Evolutionary conservation across 2,329 filamentous ascomycete species (phyloP).

Genomic region (Phoma sp.): DNA sequence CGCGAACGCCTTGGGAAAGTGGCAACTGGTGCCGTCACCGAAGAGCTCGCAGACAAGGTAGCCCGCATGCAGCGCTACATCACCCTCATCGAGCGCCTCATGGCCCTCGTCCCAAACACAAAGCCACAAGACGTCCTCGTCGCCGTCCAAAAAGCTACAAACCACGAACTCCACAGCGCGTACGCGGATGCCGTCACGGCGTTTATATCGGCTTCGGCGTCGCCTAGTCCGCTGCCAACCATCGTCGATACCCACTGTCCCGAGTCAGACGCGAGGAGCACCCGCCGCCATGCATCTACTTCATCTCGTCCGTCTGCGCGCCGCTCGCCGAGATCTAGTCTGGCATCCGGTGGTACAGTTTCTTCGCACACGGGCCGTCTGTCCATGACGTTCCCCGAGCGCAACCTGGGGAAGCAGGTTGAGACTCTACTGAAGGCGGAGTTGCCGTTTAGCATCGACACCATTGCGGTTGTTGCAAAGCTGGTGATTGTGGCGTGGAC

Average conservation of each 20-base stretch:
- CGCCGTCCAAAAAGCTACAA: slow-evolving; percentile 32
- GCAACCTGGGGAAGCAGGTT: slow-evolving; percentile 32
- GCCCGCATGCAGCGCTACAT: slow-evolving; percentile 40
- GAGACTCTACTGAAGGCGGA: slow-evolving; percentile 37
- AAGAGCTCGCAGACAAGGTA: slow-evolving; percentile 34
- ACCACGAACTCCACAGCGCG: slow-evolving; percentile 26
- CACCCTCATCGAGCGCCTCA: slow-evolving; percentile 40
- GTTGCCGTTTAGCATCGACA: slow-evolving; percentile 35
- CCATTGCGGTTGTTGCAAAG: slow-evolving; percentile 33
- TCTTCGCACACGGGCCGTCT: background rate
- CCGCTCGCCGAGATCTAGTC: slow-evolving; percentile 22
- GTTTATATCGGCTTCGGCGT: background rate
- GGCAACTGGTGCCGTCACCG: slow-evolving; percentile 22
- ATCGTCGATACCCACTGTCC: slow-evolving; percentile 10
- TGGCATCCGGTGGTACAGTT: background rate
- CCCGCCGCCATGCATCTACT: slow-evolving; percentile 5
- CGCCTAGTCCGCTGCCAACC: background rate
- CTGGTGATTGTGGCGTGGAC: slow-evolving; percentile 46
- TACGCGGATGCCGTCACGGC: slow-evolving; percentile 33
- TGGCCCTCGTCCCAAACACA: slow-evolving; percentile 34
- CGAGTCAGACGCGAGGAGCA: slow-evolving; percentile 8
- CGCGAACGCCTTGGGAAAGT: slow-evolving; percentile 37
- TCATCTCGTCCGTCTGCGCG: background rate
- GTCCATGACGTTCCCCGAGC: slow-evolving; percentile 18
- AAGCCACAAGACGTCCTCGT: slow-evolving; percentile 27